Evolutionary conservation across 1,139 yeast genomes (phyloP), one percentile per base, ranked within the genome.

Genomic region (Insectozyma bohioensis): DNA sequence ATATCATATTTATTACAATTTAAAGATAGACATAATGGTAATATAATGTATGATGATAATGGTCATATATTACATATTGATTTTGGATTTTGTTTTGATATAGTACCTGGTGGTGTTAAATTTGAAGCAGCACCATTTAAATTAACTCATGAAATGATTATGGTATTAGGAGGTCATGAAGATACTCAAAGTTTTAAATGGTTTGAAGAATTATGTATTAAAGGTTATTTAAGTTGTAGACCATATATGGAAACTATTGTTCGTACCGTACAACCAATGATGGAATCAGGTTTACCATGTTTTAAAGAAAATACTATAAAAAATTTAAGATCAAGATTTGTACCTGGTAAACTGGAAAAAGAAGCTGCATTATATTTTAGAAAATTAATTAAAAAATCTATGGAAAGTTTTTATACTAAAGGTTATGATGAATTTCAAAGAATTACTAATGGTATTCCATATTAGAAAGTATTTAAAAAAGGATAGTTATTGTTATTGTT

Each of bases 371-470:
- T 69, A 28, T 77, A 73, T 49, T 84, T 94, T 79, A 72, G 85
- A 43, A 73, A 79, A 2, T 74, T 94, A 59, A 82, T 94, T 41
- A 72, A 69, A 45, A 85, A 83, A 64, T 81, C 95, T 40, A 84
- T 80, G 64, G 97, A 90, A 57, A 84, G 95, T 61, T 66, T 79
- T 51, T 87, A 82, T 53, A 92, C 98, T 26, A 85, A 83, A 58
- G 97, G 97, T 14, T 94, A 94, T 57, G 99, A 94, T 56, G 97
- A 90, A 63, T 94, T 94, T 78, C 99, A 94, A 62, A 74, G 95
- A 51, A 56, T 92, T 45, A 92, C 98, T 28, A 92, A 92, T 54
- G 98, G 98, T 41, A 92, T 92, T 58, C 97, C 97, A 12, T 90
- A 88, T 52, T 87, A 65, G 31, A 10, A 5, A n/a, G n/a, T n/a